Percentiles rank a stretch among this genome's conserved stretches.
Evolutionary conservation across 805 yeast species (phyloP).

Genomic region (Starmerella sirachaensis): DNA sequence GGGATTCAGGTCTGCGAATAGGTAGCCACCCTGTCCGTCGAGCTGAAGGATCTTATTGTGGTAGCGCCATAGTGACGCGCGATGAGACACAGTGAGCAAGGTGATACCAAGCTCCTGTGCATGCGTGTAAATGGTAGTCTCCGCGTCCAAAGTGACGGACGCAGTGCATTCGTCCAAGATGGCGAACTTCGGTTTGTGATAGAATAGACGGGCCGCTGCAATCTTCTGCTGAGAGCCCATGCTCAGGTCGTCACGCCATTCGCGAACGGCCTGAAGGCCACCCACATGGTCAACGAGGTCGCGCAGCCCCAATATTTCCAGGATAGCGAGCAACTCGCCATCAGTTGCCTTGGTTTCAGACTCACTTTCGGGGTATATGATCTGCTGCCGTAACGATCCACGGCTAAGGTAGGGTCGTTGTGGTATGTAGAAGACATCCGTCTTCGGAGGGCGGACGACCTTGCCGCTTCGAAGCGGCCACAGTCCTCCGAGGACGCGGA

Average conservation of each 20-base stretch:
- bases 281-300: slow-evolving; percentile 30
- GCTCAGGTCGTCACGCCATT: slow-evolving; percentile 82
- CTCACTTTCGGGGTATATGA: slow-evolving; percentile 72
- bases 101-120: slow-evolving; percentile 74
- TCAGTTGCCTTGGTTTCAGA: slow-evolving; percentile 34
- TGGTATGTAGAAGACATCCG: slow-evolving; percentile 75
- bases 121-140: slow-evolving; percentile 72
- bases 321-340: slow-evolving; percentile 28
- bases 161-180: slow-evolving; percentile 94
- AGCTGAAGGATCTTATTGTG: slow-evolving; percentile 73
- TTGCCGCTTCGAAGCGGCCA: slow-evolving; percentile 65
- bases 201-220: slow-evolving; percentile 86
- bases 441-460: slow-evolving; percentile 51
- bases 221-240: slow-evolving; percentile 87
- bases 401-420: slow-evolving; percentile 80
- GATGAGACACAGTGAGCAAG: slow-evolving; percentile 78
- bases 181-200: slow-evolving; percentile 86
- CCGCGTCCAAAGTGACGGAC: slow-evolving; percentile 83
- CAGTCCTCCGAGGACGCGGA: slow-evolving; percentile 80
- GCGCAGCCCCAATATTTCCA: slow-evolving; percentile 29
- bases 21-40: slow-evolving; percentile 68
- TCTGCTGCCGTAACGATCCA: slow-evolving; percentile 74
- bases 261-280: slow-evolving; percentile 57
- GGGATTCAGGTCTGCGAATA: slow-evolving; percentile 56
- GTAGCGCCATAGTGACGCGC: slow-evolving; percentile 87